phyloP scores from a whole-genome alignment of 2,329 filamentous ascomycete genomes.

The Aspergillus brunneoviolaceus region DNA sequence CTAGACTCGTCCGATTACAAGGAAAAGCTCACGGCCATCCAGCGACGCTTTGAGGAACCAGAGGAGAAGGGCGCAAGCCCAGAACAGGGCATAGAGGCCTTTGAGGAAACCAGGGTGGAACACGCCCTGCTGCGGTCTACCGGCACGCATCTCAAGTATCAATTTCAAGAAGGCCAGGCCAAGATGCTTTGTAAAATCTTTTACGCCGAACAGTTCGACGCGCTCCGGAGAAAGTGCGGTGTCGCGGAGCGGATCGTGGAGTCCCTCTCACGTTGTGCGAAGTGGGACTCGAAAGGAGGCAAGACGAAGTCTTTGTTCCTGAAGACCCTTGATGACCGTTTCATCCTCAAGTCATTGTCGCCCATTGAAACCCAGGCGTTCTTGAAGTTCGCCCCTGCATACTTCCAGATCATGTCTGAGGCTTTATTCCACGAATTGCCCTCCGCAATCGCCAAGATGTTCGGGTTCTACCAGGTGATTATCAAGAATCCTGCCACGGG shows the following conservation, averaged over 20 bases:
- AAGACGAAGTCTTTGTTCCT: slow-evolving; percentile 98
- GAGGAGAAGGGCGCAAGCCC: slow-evolving; percentile 26
- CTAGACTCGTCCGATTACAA: slow-evolving; percentile 85
- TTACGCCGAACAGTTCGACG: slow-evolving; percentile 97
- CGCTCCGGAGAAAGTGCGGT: slow-evolving; percentile 86
- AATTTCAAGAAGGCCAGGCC: slow-evolving; percentile 90
- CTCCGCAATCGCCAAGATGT: slow-evolving; percentile 98
- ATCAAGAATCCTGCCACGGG: slow-evolving; percentile 94
- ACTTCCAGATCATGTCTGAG: slow-evolving; percentile 96
- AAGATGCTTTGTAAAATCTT: slow-evolving; percentile 98
- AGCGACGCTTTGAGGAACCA: slow-evolving; percentile 34
- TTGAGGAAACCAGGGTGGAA: slow-evolving; percentile 73
- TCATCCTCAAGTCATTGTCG: slow-evolving; percentile 88
- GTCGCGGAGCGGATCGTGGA: slow-evolving; percentile 93
- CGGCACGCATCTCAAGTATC: slow-evolving; percentile 92
- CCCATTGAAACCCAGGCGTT: slow-evolving; percentile 92
- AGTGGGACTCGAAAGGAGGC: slow-evolving; percentile 97
- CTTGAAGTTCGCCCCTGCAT: slow-evolving; percentile 90
- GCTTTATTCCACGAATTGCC: slow-evolving; percentile 93
- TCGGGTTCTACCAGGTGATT: slow-evolving; percentile 94
- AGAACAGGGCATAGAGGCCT: slow-evolving; percentile 39
- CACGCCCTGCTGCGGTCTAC: slow-evolving; percentile 79
- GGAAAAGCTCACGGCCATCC: slow-evolving; percentile 65
- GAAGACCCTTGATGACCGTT: slow-evolving; percentile 91
- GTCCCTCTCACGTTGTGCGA: slow-evolving; percentile 88